Conservation (phyloP, 192 early-diverging fungal genomes). For the Jimgerdemannia flammicorona region DNA sequence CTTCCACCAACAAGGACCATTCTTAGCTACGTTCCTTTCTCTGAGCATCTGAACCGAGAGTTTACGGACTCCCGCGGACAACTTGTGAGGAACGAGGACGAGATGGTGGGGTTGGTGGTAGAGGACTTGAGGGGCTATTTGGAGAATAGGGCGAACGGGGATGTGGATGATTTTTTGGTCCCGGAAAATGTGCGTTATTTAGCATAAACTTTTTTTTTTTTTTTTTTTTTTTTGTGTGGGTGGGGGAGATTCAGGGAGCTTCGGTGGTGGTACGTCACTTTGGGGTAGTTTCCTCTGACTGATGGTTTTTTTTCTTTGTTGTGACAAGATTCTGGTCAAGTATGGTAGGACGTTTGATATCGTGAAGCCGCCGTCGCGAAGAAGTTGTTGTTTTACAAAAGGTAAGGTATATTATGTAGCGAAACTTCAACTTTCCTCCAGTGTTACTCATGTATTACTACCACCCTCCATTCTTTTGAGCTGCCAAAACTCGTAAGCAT, state of each 20-base stretch:
- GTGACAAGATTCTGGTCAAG: constrained; percentile 38
- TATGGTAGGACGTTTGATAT: constrained; percentile 59
- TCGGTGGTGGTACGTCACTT: no score
- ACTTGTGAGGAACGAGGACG: constrained; percentile 14
- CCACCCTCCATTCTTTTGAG: no score
- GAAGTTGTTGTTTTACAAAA: constrained; percentile 84
- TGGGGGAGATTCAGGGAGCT: no score
- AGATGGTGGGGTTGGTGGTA: constrained; percentile 12
- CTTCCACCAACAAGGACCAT: constrained; percentile 29
- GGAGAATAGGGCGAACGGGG: neutral
- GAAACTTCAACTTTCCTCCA: neutral
- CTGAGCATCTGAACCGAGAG: constrained; percentile 15
- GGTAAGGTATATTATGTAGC: constrained; percentile 19
- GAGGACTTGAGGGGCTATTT: constrained; percentile 9
- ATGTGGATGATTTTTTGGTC: constrained; percentile 39
- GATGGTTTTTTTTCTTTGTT: neutral
- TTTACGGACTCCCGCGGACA: constrained; percentile 34
- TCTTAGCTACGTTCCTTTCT: constrained; percentile 37
- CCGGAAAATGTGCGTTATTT: constrained; percentile 32
- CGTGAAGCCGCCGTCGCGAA: constrained; percentile 52
- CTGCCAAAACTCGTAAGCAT: neutral
- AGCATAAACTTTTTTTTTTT: no score
- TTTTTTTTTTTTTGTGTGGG: no score
- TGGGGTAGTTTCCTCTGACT: neutral
- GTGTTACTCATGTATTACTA: no score